Base-by-base conservation (phyloP, 2,329 filamentous ascomycete genomes). In the Penicillium janthinellum region DNA sequence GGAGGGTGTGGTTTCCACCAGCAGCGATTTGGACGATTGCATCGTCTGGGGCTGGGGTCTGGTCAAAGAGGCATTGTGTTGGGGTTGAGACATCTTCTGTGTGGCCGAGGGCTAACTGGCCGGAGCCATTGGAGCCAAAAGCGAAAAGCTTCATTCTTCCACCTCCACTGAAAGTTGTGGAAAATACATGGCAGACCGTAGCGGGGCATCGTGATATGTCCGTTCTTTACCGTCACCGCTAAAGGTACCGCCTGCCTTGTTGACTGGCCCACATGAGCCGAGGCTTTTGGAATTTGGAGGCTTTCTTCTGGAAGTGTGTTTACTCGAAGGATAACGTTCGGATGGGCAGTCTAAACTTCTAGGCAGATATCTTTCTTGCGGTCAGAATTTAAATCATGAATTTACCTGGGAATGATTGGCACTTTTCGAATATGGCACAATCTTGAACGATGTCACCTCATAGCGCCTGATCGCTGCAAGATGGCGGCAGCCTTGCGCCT, bases 1-100 rank as follows among this genome's bases (percentile, higher is more conserved):
- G 73, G 4, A 97, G 77, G 0, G 92, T 96, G 74, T 97, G 94
- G 70, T 97, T 97, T 1, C 93, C 93, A 4, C 94, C 94, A 7
- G 91, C 82, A 47, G 72, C 77, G 28, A 88, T 80, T 14, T 71
- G 67, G 14, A 56, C 47, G n/a, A 75, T 63, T 6, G 63, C 53
- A 12, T 57, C 64, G 17, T 54, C 34, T 41, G 59, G n/a, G 20
- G 48, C 25, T 39, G 39, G 25, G 22, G 48, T 15, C 22, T 55
- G 20, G 3, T 78, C 74, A 73, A 91, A 89, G n/a, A 83, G 67
- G 63, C 86, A 87, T 62, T 78, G 80, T 63, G 88, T 85, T 1
- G 89, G 88, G 0, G 85, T 79, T 1, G 88, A 88, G 50, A 90
- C 86, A 68, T 92, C 90, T 71, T 91, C 86, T 61, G 80, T 82